Evolutionary conservation across 106 monocot genomes (phyloP), one percentile per base, ranked within the genome.

Genomic region (Triglochin maritima): DNA sequence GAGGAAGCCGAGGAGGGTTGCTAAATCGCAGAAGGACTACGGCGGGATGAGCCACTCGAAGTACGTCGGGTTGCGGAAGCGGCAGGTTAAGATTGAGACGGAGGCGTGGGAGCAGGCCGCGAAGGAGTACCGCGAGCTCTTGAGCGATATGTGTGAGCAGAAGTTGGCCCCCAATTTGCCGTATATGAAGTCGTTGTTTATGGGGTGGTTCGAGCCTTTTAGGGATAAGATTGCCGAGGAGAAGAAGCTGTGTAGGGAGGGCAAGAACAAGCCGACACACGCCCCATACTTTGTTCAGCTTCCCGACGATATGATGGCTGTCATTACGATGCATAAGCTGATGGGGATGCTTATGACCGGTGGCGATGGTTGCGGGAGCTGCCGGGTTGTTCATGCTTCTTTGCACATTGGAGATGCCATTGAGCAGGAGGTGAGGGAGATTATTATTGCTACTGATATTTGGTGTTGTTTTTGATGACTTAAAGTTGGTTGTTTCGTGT

Each of bases 311-410:
- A 96, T 86, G 96, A 88, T 96, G 91, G 87, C 96, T 6, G 96
- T 96, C 55, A 91, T 96, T 56, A 91, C 91, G 5, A 96, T 96
- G 96, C 96, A 96, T 66, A 91, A 91, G 71, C 13, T 96, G 80
- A 91, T 91, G 96, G 80, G 86, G 29, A 71, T 96, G 12, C 64
- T 96, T 52, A 96, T 96, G 96, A 82, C 80, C 0, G 86, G 29
- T 29, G 29, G 88, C 7, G 68, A 16, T 44, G 82, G 71, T 9
- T 74, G 75, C 78, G 88, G 82, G 16, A 77, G 86, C 43, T 63
- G 78, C 7, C 79, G 83, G 1, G 83, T 91, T 14, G 82, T 96
- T 6, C 80, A 83, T 16, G 90, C 96, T 44, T 79, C 86, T 2
- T 65, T 75, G 50, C 69, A 71, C 1, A 69, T 96, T 65, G 96